phyloP scores from a whole-genome alignment of 768 basidiomycete genomes.

The Mycena leptocephala region DNA sequence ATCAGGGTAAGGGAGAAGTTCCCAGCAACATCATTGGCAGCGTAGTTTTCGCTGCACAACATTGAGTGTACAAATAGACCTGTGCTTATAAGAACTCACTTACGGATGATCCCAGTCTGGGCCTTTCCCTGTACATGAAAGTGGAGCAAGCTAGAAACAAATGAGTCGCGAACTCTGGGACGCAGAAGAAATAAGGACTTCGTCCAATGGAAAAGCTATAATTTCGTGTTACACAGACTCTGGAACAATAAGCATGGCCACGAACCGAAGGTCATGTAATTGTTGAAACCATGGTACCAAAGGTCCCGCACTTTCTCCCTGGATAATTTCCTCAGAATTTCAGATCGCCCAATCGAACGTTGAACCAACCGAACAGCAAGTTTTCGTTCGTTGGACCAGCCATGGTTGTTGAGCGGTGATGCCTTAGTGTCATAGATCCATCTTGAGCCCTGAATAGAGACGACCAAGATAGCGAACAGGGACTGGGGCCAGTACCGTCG shows the following conservation, averaged over 20 bases:
- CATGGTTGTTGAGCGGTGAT: conserved; percentile 50
- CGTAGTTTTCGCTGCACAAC: conserved; percentile 73
- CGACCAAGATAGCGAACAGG: conserved; percentile 57
- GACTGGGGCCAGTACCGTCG: conserved; percentile 68
- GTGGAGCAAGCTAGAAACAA: conserved; percentile 79
- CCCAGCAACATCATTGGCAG: conserved; percentile 93
- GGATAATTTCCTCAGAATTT: conserved; percentile 9
- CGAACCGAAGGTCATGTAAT: conserved; percentile 90
- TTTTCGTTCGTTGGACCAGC: conserved; percentile 75
- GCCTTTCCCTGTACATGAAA: conserved; percentile 91
- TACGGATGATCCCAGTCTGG: conserved; percentile 90
- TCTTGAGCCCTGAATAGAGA: conserved; percentile 53
- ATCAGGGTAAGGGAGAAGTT: conserved; percentile 92
- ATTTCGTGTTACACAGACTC: conserved; percentile 15
- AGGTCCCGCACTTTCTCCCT: conserved; percentile 84
- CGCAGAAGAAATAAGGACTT: conserved; percentile 62
- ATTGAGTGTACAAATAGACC: conserved; percentile 28
- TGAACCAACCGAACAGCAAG: conserved; percentile 67
- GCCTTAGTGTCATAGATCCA: conserved; percentile 51
- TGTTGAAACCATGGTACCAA: conserved; percentile 93
- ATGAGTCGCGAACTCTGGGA: conserved; percentile 2
- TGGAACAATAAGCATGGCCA: conserved; percentile 14
- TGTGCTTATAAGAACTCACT: conserved; percentile 46
- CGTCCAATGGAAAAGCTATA: conserved; percentile 88
- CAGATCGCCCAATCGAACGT: not conserved